Base-by-base conservation (phyloP, 2,329 filamentous ascomycete genomes). In the Paecilomyces sp. region DNA sequence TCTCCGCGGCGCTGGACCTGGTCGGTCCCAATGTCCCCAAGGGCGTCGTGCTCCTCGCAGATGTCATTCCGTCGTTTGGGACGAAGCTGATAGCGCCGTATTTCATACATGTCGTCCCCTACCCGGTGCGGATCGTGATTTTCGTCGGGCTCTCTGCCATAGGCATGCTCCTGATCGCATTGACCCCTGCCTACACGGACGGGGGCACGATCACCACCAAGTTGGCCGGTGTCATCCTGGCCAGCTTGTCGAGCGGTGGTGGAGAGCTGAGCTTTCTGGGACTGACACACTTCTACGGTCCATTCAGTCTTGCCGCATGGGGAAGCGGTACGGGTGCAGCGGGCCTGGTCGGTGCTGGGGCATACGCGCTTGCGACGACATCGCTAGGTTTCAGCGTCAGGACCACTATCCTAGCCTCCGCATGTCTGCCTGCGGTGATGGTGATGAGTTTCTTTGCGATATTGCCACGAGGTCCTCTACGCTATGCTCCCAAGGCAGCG, bases 1-100 rank as follows among this genome's bases (percentile, higher is more conserved):
- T 99, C 69, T 95, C 92, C 31, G 90, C 94, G 36, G 94, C 94
- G 3, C 89, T 97, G 68, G 94, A 99, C 70, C 89, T 99, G 62
- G 94, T 97, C 67, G 93, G 93, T 36, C 88, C 90, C 33, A 74
- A 81, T 64, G 82, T 97, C 1, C 94, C 94, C 56, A 97, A 97
- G 75, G 91, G 90, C 67, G 84, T 95, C 59, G 93, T 99, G 58
- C 87, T 97, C 58, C 89, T 97, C 63, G 92, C 92, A 72, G 92
- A 97, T 74, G 91, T 97, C 58, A 80, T 96, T 24, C 94, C 94
- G 1, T 92, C 90, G 11, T 96, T 99, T 76, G 74, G 90, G 58
- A 90, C 89, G 56, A 97, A 97, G 74, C 83, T 97, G 55, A 79
- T 91, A 68, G 91, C 91, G 0, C 94, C 94, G 0, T 97, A 97